Conservation (phyloP, 164 flowering plant genomes). For the Chimonanthus salicifolius region DNA sequence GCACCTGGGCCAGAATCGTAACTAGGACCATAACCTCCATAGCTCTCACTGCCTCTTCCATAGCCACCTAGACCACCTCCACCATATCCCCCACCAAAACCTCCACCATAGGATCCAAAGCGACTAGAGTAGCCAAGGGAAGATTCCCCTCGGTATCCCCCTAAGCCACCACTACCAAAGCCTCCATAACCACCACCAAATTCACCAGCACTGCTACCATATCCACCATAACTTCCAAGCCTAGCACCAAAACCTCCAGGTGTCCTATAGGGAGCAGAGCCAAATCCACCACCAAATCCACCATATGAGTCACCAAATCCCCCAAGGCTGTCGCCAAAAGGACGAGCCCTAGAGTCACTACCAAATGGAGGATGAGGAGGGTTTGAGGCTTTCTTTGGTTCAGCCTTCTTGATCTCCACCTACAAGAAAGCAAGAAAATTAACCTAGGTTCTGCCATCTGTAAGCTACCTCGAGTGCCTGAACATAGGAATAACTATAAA, state of each 20-base stretch:
- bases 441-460: constrained; percentile 52
- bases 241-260: constrained; percentile 53
- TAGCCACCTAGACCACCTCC: constrained; percentile 42
- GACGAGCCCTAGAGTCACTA: constrained; percentile 77
- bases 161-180: constrained; percentile 33
- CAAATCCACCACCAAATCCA: constrained; percentile 52
- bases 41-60: constrained; percentile 54
- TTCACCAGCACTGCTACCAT: constrained; percentile 38
- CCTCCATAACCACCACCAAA: constrained; percentile 47
- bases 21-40: constrained; percentile 57
- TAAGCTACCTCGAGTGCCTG: constrained; percentile 20
- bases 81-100: constrained; percentile 52
- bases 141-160: constrained; percentile 44
- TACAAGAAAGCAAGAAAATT: constrained; percentile 83
- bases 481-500: constrained; percentile 15
- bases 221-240: constrained; percentile 56
- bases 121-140: constrained; percentile 54
- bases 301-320: constrained; percentile 57
- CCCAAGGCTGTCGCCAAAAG: constrained; percentile 52
- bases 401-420: constrained; percentile 99
- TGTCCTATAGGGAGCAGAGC: constrained; percentile 72
- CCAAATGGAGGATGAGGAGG: constrained; percentile 53
- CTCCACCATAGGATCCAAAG: constrained; percentile 48
- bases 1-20: constrained; percentile 75
- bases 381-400: constrained; percentile 96